phyloP scores from a whole-genome alignment of 345 rosid species.

The Boechera retrofracta region DNA sequence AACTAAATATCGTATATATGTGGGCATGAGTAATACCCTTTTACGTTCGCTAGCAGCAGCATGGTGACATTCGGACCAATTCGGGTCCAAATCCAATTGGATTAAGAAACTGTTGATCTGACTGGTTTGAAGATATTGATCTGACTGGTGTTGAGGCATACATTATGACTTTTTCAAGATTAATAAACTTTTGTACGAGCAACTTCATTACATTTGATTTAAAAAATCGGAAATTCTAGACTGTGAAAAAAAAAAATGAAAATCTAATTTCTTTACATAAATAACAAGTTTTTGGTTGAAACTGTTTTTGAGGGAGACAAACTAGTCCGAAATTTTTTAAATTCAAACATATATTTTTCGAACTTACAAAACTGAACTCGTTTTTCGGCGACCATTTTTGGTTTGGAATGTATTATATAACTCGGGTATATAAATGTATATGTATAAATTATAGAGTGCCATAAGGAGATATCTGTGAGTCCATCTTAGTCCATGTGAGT shows the following conservation, averaged over 20 bases:
- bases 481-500: conserved; percentile 22
- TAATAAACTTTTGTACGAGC: not conserved
- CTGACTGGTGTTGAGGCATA: not conserved
- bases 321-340: not conserved
- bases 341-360: not conserved
- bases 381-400: not conserved
- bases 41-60: too few species aligned
- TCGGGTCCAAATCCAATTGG: conserved; percentile 5
- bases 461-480: conserved; percentile 16
- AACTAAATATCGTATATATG: too few species aligned
- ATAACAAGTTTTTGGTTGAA: not conserved
- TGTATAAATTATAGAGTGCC: not conserved
- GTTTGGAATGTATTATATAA: not conserved
- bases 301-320: not conserved
- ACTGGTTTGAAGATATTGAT: not conserved
- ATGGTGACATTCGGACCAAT: conserved; percentile 1
- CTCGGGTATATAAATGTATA: not conserved
- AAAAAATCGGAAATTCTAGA: not conserved
- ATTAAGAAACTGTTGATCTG: not conserved
- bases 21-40: too few species aligned
- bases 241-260: not conserved
- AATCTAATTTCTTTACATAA: not conserved
- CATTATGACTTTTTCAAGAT: too few species aligned
- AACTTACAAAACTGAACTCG: not conserved
- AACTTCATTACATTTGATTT: not conserved